A percentile compares a stretch with the other conserved stretches of the same genome.
Evolutionary conservation across 2,329 filamentous ascomycete species (phyloP).

Genomic region (Gremmenia infestans): DNA sequence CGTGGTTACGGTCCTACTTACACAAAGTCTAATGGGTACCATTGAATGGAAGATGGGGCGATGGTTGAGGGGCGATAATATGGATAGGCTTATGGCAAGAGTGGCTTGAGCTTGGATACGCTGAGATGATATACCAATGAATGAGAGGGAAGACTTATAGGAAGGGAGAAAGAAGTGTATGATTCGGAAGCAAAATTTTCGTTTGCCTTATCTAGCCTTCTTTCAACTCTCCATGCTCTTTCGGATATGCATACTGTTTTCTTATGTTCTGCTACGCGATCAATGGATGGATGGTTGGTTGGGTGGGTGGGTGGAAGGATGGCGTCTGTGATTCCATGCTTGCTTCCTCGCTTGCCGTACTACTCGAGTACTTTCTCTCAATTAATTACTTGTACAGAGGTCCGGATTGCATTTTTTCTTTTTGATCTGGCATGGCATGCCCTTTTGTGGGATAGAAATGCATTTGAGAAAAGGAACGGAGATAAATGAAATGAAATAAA

Average conservation of each 20-base stretch:
- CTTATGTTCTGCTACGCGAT: not conserved
- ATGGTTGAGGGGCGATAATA: conserved; percentile 5
- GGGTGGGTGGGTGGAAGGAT: not conserved
- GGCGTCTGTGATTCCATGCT: not conserved
- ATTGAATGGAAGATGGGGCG: conserved; percentile 22
- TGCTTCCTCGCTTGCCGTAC: not conserved
- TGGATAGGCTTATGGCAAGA: conserved; percentile 17
- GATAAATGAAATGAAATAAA: not conserved
- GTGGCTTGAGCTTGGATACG: conserved; percentile 23
- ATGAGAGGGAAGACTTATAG: not conserved
- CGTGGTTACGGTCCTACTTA: conserved; percentile 30
- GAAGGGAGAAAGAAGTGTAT: not conserved
- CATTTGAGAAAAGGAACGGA: not conserved
- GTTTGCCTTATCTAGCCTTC: not conserved
- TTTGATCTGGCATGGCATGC: too few species aligned
- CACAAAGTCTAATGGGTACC: conserved; percentile 24
- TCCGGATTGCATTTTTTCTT: not conserved
- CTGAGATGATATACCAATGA: not conserved
- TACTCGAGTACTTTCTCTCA: not conserved
- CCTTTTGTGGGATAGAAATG: not conserved
- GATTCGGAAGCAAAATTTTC: not conserved
- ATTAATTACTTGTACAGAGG: not conserved
- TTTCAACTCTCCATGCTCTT: not conserved
- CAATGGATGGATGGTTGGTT: not conserved
- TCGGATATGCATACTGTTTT: not conserved